These are phyloP conservation scores for Yamadazyma dushanensis DNA, from an alignment of 1,139 yeast species.

Conservation along the genomic window DNA sequence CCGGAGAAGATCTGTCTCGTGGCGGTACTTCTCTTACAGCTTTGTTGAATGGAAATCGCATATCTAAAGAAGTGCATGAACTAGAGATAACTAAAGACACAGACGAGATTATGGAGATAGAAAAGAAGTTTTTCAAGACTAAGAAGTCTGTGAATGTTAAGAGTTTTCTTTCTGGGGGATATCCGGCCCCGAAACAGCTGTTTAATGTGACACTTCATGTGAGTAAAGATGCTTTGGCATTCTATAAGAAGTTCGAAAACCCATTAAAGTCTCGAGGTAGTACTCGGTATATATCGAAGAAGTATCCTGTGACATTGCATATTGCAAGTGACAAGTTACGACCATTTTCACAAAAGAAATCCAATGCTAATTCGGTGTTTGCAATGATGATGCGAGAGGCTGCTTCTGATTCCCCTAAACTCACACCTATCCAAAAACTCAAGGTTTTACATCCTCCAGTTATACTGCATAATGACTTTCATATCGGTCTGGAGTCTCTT, in stretches of 20 bases:
- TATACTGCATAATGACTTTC: conserved; percentile 20
- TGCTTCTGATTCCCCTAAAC: conserved; percentile 20
- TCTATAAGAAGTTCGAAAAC: conserved; percentile 27
- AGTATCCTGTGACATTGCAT: conserved; percentile 19
- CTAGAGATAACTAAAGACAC: background rate
- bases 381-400: conserved; percentile 27
- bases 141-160: conserved; percentile 30
- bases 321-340: conserved; percentile 14
- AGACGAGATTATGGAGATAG: conserved; percentile 20
- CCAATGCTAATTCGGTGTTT: conserved; percentile 19
- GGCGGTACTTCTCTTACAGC: no score
- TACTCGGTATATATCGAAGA: conserved; percentile 8
- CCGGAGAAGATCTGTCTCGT: conserved; percentile 1
- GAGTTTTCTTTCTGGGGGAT: conserved; percentile 21
- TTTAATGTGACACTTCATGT: conserved; percentile 28
- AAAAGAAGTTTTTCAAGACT: conserved; percentile 29
- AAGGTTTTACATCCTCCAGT: conserved; percentile 24
- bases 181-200: conserved; percentile 8
- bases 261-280: conserved; percentile 30
- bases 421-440: conserved; percentile 24
- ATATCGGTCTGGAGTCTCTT: conserved; percentile 13
- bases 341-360: conserved; percentile 9
- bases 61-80: background rate
- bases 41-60: conserved; percentile 3
- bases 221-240: conserved; percentile 23